Conservation (phyloP, 208 protist genomes). For the Angomonas ambiguus region DNA sequence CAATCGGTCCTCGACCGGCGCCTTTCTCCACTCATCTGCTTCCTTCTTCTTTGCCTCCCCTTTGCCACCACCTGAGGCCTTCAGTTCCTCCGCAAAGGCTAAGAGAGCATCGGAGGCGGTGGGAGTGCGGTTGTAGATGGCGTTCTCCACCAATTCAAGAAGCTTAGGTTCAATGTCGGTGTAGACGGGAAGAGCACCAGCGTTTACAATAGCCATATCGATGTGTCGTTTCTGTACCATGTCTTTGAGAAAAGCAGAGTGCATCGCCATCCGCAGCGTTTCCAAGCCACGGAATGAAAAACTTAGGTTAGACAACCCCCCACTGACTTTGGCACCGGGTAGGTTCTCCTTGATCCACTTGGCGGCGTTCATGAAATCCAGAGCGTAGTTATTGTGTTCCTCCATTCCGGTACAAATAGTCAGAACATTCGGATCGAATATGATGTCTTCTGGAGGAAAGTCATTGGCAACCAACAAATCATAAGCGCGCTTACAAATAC, state of each 20-base stretch:
- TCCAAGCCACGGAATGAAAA: constrained; percentile 95
- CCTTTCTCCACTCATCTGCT: constrained; percentile 85
- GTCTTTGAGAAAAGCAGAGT: constrained; percentile 93
- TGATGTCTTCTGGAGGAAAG: constrained; percentile 93
- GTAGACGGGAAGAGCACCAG: constrained; percentile 92
- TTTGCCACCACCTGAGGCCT: constrained; percentile 23
- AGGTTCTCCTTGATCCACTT: constrained; percentile 80
- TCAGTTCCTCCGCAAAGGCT: constrained; percentile 74
- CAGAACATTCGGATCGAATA: constrained; percentile 98
- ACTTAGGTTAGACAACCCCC: constrained; percentile 96
- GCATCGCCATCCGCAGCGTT: constrained; percentile 85
- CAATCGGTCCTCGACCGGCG: constrained; percentile 83
- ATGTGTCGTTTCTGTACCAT: constrained; percentile 81
- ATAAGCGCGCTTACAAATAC: constrained; percentile 95
- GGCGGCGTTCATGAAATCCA: constrained; percentile 93
- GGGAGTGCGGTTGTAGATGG: constrained; percentile 86
- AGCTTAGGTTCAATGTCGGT: constrained; percentile 90
- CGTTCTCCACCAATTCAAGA: constrained; percentile 84
- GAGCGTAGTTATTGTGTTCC: constrained; percentile 96
- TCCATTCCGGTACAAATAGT: constrained; percentile 96
- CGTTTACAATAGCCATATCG: constrained; percentile 98
- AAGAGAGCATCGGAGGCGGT: constrained; percentile 90
- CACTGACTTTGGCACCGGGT: constrained; percentile 82
- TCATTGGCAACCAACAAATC: constrained; percentile 75
- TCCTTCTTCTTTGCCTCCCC: constrained; percentile 30